A percentile compares a stretch with the other conserved stretches of the same genome.
Evolutionary conservation across 177 flowering plant genomes (phyloP).

Genomic region (Vitis hybrid): DNA sequence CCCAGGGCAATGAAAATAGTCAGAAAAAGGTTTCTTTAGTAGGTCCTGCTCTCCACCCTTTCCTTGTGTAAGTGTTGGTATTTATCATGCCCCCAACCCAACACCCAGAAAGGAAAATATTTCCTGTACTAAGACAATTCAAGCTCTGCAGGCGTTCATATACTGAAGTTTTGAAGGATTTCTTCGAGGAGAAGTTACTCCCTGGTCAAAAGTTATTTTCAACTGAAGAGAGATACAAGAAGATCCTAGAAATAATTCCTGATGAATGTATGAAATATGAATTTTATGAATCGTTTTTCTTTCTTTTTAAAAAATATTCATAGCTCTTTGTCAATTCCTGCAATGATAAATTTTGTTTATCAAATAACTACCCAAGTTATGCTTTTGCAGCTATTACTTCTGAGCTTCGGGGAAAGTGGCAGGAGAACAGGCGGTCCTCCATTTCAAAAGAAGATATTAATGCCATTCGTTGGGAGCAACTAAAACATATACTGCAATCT

Average conservation of each 20-base stretch:
- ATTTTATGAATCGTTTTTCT: background rate
- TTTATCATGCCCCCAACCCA: background rate
- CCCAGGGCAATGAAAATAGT: constrained; percentile 86
- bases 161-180: constrained; percentile 60
- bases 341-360: background rate
- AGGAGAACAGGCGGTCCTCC: constrained; percentile 53
- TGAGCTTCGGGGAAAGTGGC: constrained; percentile 86
- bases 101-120: background rate
- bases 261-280: constrained; percentile 66
- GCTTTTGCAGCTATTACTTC: constrained; percentile 69
- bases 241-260: constrained; percentile 83
- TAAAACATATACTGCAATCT: constrained; percentile 67
- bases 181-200: constrained; percentile 72
- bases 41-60: constrained; percentile 81
- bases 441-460: constrained; percentile 65
- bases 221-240: constrained; percentile 77
- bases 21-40: constrained; percentile 62
- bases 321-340: background rate
- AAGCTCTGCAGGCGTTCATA: constrained; percentile 74
- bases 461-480: constrained; percentile 72
- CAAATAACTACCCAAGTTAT: constrained; percentile 1
- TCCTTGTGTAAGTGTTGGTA: constrained; percentile 65
- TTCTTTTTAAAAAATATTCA: background rate
- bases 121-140: constrained; percentile 12
- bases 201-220: constrained; percentile 57